Evolutionary conservation across 1,139 yeast genomes (phyloP).

Genomic region (Eremothecium coryli): DNA sequence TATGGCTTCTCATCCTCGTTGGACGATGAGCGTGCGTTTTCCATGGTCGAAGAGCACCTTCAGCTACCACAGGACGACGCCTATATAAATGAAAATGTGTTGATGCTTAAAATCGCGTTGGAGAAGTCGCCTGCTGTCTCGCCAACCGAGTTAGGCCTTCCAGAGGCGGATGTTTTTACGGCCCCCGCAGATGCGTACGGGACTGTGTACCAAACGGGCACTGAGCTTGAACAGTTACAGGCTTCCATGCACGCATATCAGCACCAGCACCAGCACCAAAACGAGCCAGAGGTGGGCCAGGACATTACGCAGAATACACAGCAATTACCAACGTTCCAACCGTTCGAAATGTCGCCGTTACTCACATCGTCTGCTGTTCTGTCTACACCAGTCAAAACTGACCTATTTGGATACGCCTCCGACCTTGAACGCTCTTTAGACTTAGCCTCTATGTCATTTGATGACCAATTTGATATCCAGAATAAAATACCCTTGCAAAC

Average conservation of each 20-base stretch:
- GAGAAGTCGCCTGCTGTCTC: slow-evolving; percentile 3
- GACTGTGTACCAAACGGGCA: too few relatives aligned
- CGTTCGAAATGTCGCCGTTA: not conserved
- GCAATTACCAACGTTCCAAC: too few relatives aligned
- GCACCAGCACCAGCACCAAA: not conserved
- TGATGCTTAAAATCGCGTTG: slow-evolving; percentile 3
- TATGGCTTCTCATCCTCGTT: slow-evolving; percentile 3
- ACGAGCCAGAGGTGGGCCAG: too few relatives aligned
- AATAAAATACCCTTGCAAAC: not conserved
- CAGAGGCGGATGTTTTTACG: not conserved
- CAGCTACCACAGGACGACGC: slow-evolving; percentile 5
- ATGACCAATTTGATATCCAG: slow-evolving; percentile 2
- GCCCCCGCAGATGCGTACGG: not conserved
- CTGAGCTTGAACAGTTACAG: too few relatives aligned
- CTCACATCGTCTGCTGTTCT: not conserved
- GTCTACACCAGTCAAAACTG: not conserved
- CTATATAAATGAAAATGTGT: slow-evolving; percentile 1
- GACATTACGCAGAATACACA: too few relatives aligned
- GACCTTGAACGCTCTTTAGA: slow-evolving; percentile 2
- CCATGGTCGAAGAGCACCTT: slow-evolving; percentile 2
- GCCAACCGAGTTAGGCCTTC: not conserved
- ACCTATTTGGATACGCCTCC: slow-evolving; percentile 1
- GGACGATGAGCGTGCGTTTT: slow-evolving; percentile 4
- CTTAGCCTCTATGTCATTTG: not conserved
- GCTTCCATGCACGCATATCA: too few relatives aligned